Evolutionary conservation across 1,139 yeast species (phyloP).

Genomic region (Blastobotrys proliferans): DNA sequence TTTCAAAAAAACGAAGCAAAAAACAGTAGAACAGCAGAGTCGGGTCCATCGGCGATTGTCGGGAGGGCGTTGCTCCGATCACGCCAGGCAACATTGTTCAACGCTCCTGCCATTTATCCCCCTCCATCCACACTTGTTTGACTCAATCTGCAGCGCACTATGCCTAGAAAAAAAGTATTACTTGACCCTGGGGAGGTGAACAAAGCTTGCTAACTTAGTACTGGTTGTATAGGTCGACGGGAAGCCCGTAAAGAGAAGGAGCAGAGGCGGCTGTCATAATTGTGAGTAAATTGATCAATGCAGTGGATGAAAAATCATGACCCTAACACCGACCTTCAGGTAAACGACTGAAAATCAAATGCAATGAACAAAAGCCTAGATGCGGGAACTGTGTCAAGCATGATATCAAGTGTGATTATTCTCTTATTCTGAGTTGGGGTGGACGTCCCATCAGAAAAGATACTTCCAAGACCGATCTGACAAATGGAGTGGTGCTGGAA

Average conservation of each 20-base stretch:
- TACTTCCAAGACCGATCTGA: constrained; percentile 7
- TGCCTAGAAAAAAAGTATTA: constrained; percentile 13
- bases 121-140: no score
- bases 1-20: no score
- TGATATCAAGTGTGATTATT: constrained; percentile 57
- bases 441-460: constrained; percentile 52
- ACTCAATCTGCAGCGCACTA: background rate
- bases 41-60: no score
- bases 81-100: no score
- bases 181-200: background rate
- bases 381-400: constrained; percentile 58
- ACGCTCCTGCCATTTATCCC: no score
- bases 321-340: constrained; percentile 14
- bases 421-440: constrained; percentile 69
- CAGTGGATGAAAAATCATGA: background rate
- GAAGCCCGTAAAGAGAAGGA: constrained; percentile 26
- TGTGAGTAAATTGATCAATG: constrained; percentile 22
- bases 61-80: no score
- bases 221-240: constrained; percentile 15
- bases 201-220: no score
- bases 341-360: constrained; percentile 35
- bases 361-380: constrained; percentile 66
- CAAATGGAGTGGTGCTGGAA: constrained; percentile 11
- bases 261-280: constrained; percentile 34
- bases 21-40: no score